Conservation (phyloP, 2,329 filamentous ascomycete species). For the Orbilia ellipsospora region DNA sequence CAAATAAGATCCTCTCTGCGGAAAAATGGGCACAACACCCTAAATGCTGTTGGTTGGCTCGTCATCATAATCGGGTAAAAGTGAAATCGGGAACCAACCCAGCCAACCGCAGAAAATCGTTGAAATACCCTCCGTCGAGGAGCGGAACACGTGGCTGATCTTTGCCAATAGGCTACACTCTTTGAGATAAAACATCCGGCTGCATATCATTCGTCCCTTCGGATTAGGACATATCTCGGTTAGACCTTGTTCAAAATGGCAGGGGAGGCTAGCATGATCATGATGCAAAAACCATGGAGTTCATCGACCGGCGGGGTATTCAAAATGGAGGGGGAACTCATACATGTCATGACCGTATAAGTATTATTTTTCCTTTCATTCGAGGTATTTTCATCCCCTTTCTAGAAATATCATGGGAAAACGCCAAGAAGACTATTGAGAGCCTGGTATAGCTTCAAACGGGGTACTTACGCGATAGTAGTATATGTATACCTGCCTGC, state of each 20-base stretch:
- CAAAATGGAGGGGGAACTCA: neutral
- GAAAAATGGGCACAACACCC: neutral
- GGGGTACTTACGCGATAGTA: constrained; percentile 31
- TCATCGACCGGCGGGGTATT: neutral
- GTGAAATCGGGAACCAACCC: constrained; percentile 16
- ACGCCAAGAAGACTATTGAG: constrained; percentile 6
- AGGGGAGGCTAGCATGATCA: constrained; percentile 11
- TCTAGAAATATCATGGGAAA: constrained; percentile 27
- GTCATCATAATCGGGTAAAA: neutral
- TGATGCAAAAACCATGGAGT: neutral
- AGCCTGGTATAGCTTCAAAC: constrained; percentile 34
- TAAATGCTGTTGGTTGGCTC: neutral
- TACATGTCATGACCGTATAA: neutral
- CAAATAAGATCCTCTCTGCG: neutral
- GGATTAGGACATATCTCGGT: constrained; percentile 36
- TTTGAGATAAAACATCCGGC: constrained; percentile 45
- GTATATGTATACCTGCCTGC: constrained; percentile 32
- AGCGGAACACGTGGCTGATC: constrained; percentile 37
- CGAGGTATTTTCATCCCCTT: neutral
- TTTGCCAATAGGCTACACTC: constrained; percentile 14
- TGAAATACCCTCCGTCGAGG: constrained; percentile 11
- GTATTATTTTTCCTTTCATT: constrained; percentile 1
- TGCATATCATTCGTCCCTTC: constrained; percentile 23
- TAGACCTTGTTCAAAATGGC: constrained; percentile 22
- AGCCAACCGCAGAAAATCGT: constrained; percentile 31